Conservation (phyloP, 768 basidiomycete genomes). For the Fomitopsis serialis region DNA sequence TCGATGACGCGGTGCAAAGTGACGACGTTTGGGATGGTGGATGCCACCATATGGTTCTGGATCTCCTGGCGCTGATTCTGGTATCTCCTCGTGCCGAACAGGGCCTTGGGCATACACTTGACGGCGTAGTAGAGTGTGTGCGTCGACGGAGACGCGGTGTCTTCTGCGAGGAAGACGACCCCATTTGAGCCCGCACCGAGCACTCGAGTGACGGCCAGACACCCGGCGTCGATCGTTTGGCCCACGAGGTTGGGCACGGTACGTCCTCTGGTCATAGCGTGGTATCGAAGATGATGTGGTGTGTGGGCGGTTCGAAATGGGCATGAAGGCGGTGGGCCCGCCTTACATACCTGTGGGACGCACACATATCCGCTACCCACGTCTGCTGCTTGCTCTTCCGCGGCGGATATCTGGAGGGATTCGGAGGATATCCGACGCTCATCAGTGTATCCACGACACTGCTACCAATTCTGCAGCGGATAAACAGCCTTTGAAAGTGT, state of each 20-base stretch:
- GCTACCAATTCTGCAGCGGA: background rate
- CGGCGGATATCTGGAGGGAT: no score
- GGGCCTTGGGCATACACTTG: constrained; percentile 20
- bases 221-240: constrained; percentile 18
- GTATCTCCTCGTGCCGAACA: constrained; percentile 6
- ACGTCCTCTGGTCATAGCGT: background rate
- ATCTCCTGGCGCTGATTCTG: constrained; percentile 14
- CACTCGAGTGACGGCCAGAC: constrained; percentile 13
- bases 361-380: background rate
- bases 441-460: background rate
- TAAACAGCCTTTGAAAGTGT: background rate
- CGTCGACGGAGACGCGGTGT: constrained; percentile 3
- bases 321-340: background rate
- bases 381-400: no score
- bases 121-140: constrained; percentile 17
- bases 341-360: background rate
- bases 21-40: constrained; percentile 4
- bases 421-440: no score
- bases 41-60: background rate
- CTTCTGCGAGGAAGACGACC: constrained; percentile 21
- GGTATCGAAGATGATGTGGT: no score
- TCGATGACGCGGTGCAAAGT: constrained; percentile 2
- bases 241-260: constrained; percentile 16
- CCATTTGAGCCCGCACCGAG: constrained; percentile 23
- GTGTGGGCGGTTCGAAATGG: background rate